Conservation (phyloP, 345 rosid genomes). For the thale cress (Arabidopsis thaliana) region TAIR10.1 NC_003074.8:2498001-2498500, state of each 20-base stretch:
- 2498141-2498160: neutral
- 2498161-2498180: slow-evolving; percentile 6
- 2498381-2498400: neutral
- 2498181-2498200: slow-evolving; percentile 36
- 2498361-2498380: neutral
- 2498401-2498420: neutral
- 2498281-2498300: neutral
- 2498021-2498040: slow-evolving; percentile 15
- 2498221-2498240: slow-evolving; percentile 22
- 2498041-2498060: neutral
- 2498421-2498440: neutral
- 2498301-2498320: neutral
- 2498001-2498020: slow-evolving; percentile 33
- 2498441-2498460: neutral
- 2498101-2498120: slow-evolving; percentile 7
- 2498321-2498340: neutral
- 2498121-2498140: slow-evolving; percentile 23
- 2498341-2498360: neutral
- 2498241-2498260: neutral
- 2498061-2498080: slow-evolving; percentile 21
- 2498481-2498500: neutral
- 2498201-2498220: slow-evolving; percentile 21
- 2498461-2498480: neutral
- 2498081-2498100: slow-evolving; percentile 23
- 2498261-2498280: neutral